These are phyloP conservation scores for Albifimbria verrucaria DNA, from an alignment of 2,329 filamentous ascomycete genomes.

Conservation along the genomic window DNA sequence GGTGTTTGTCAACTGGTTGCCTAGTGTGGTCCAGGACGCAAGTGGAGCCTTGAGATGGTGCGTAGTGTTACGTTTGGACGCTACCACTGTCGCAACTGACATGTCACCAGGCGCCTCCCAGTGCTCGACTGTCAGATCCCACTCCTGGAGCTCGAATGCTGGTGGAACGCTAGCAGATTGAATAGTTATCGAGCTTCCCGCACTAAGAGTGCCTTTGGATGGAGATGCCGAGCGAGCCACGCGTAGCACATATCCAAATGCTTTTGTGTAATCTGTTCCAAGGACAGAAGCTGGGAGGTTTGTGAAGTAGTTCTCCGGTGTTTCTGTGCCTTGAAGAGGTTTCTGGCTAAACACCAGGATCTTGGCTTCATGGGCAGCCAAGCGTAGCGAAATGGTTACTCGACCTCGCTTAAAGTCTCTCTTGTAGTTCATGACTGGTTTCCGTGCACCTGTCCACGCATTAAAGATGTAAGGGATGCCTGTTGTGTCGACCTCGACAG, in stretches of 20 bases:
- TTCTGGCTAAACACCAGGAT: background rate
- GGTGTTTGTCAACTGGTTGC: background rate
- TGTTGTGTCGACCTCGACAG: background rate
- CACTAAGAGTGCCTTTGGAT: background rate
- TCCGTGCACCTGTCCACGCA: background rate
- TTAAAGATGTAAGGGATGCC: background rate
- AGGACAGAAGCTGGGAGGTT: background rate
- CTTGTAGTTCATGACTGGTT: background rate
- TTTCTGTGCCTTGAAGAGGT: background rate
- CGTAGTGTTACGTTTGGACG: background rate
- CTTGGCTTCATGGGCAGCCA: background rate
- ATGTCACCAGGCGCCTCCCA: background rate
- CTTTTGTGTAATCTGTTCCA: background rate
- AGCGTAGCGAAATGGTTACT: background rate
- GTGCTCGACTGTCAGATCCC: background rate
- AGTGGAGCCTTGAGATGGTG: background rate
- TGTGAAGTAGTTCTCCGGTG: background rate
- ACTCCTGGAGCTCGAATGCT: background rate
- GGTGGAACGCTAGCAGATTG: background rate
- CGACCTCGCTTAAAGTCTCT: background rate
- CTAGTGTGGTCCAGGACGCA: background rate
- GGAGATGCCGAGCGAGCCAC: background rate
- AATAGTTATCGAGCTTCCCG: background rate
- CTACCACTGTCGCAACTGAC: background rate
- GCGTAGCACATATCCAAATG: background rate